Percentiles rank a stretch among this genome's conserved stretches.
Conservation (phyloP, 2,329 filamentous ascomycete species). For the Coleophoma eucalyptorum region DNA sequence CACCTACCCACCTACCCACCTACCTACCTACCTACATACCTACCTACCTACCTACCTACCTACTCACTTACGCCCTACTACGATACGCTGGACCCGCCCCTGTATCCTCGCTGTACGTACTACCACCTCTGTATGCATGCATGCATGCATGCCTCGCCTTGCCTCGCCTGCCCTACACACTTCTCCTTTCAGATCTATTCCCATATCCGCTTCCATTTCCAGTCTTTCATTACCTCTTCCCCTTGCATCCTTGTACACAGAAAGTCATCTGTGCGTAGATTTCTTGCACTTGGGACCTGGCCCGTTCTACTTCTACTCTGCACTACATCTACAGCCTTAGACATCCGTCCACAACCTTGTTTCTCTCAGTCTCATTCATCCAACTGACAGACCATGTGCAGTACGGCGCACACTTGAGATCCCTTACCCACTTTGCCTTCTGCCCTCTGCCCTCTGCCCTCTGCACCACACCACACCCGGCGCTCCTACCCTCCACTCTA, state of each 20-base stretch:
- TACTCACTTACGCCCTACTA: background rate
- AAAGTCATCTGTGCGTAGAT: slow-evolving; percentile 22
- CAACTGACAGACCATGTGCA: background rate
- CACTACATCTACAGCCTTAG: slow-evolving; percentile 1
- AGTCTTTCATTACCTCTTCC: slow-evolving; percentile 3
- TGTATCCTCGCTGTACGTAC: background rate
- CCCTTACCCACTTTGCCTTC: background rate
- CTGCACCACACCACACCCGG: background rate
- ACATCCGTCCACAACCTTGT: slow-evolving; percentile 1
- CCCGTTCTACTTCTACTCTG: slow-evolving; percentile 1
- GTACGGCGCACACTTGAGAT: background rate
- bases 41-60: background rate
- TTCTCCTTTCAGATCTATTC: slow-evolving; percentile 2
- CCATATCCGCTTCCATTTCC: background rate
- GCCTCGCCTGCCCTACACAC: slow-evolving; percentile 6
- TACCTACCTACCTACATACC: background rate
- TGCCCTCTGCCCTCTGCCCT: background rate
- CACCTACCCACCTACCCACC: background rate
- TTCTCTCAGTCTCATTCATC: no score
- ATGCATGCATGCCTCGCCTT: background rate
- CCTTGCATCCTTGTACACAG: slow-evolving; percentile 19
- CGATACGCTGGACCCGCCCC: background rate
- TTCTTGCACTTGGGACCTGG: slow-evolving; percentile 6
- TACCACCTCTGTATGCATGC: background rate
- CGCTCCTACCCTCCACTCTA: background rate